Conservation (phyloP, 1,284 basidiomycete genomes). For the Cutaneotrichosporon sp. region DNA sequence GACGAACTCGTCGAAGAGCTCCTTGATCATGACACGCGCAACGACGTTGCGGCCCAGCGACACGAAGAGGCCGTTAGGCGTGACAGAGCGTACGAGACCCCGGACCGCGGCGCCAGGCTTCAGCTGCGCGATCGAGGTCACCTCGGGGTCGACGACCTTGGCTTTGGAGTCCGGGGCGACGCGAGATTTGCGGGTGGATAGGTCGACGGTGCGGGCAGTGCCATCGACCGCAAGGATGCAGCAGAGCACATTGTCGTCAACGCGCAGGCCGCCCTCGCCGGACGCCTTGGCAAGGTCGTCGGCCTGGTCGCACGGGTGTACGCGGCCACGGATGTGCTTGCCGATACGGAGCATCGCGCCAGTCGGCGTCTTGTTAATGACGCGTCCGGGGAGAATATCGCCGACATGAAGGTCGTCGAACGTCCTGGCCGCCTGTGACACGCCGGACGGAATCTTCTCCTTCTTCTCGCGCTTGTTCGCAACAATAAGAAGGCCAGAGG, state of each 20-base stretch:
- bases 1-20: slow-evolving; percentile 85
- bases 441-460: slow-evolving; percentile 51
- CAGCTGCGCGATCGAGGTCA: slow-evolving; percentile 62
- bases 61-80: slow-evolving; percentile 81
- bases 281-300: slow-evolving; percentile 61
- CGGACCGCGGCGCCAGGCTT: slow-evolving; percentile 68
- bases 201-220: slow-evolving; percentile 61
- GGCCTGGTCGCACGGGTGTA: slow-evolving; percentile 72
- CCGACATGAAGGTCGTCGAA: slow-evolving; percentile 65
- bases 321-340: slow-evolving; percentile 62
- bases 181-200: slow-evolving; percentile 70
- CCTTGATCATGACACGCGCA: slow-evolving; percentile 88
- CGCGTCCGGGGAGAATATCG: slow-evolving; percentile 69
- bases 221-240: slow-evolving; percentile 65
- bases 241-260: slow-evolving; percentile 66
- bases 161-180: slow-evolving; percentile 51
- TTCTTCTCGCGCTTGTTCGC: slow-evolving; percentile 53
- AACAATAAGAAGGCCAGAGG: slow-evolving; percentile 82
- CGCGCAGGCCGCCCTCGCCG: slow-evolving; percentile 57
- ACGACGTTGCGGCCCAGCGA: slow-evolving; percentile 74
- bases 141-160: slow-evolving; percentile 60
- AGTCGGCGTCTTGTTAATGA: slow-evolving; percentile 60
- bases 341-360: slow-evolving; percentile 73
- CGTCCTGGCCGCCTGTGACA: slow-evolving; percentile 54
- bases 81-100: slow-evolving; percentile 84